These are phyloP conservation scores for Pseudomassariella vexata DNA, from an alignment of 2,329 filamentous ascomycete species.

Conservation along the genomic window DNA sequence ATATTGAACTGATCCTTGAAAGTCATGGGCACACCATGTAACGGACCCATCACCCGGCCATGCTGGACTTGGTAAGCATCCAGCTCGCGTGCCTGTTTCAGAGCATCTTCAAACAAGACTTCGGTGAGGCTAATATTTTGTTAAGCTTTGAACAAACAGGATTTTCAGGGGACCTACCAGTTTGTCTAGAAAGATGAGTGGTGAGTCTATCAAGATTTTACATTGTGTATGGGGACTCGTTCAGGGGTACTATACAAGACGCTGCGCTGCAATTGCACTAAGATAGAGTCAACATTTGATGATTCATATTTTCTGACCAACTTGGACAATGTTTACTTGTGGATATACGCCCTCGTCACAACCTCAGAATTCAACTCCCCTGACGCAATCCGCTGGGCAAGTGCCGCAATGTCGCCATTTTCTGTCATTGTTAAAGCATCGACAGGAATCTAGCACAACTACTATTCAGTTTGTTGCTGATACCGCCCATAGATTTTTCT, in stretches of 20 bases:
- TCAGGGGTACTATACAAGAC: too few species aligned
- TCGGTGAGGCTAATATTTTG: slow-evolving; percentile 21
- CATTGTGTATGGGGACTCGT: not conserved
- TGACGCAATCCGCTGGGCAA: not conserved
- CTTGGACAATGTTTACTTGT: too few species aligned
- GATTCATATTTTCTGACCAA: too few species aligned
- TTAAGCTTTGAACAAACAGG: not conserved
- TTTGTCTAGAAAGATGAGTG: not conserved
- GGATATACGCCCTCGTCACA: slow-evolving; percentile 2
- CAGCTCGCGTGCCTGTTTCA: slow-evolving; percentile 15
- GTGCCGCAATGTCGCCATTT: not conserved
- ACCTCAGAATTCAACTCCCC: not conserved
- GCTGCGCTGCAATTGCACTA: too few species aligned
- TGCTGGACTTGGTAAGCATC: slow-evolving; percentile 11
- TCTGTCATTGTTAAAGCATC: too few species aligned
- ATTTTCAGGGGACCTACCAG: not conserved
- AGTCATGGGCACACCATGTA: slow-evolving; percentile 20
- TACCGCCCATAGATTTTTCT: too few species aligned
- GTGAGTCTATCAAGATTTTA: slow-evolving; percentile 1
- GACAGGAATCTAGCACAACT: too few species aligned
- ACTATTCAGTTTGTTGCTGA: too few species aligned
- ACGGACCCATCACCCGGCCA: slow-evolving; percentile 11
- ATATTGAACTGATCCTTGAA: slow-evolving; percentile 60
- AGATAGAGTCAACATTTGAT: too few species aligned
- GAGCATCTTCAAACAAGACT: slow-evolving; percentile 17